Percentiles rank a stretch among this genome's conserved stretches.
phyloP scores from a whole-genome alignment of 805 yeast genomes.

The Metschnikowia aberdeeniae region DNA sequence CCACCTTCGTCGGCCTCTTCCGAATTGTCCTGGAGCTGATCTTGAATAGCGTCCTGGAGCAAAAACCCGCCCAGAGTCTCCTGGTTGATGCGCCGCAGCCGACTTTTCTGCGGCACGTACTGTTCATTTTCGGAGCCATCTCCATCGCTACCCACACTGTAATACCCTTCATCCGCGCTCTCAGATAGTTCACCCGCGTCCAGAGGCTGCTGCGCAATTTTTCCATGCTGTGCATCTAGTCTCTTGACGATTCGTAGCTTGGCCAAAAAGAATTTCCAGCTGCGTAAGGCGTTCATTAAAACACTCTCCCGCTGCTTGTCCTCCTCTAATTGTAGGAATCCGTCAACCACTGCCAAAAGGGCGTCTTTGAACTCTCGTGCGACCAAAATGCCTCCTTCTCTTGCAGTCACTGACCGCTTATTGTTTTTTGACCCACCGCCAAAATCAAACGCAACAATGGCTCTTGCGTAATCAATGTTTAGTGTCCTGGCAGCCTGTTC shows the following conservation, averaged over 20 bases:
- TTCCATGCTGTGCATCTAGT: slow-evolving; percentile 48
- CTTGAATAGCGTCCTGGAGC: neutral
- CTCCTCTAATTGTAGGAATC: slow-evolving; percentile 46
- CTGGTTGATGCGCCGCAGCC: neutral
- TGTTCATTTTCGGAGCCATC: slow-evolving; percentile 11
- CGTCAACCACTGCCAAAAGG: slow-evolving; percentile 46
- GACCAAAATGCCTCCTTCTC: slow-evolving; percentile 72
- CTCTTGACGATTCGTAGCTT: slow-evolving; percentile 47
- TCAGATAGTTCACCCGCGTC: neutral
- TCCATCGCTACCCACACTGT: slow-evolving; percentile 18
- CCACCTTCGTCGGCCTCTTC: neutral
- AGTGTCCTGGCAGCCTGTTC: slow-evolving; percentile 68
- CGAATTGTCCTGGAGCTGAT: neutral
- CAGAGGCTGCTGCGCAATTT: slow-evolving; percentile 19
- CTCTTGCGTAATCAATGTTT: slow-evolving; percentile 77
- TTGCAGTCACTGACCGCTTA: slow-evolving; percentile 51
- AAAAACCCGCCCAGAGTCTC: slow-evolving; percentile 7
- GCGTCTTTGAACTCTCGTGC: slow-evolving; percentile 61
- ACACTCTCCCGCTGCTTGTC: slow-evolving; percentile 40
- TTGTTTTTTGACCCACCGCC: slow-evolving; percentile 26
- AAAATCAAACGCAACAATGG: slow-evolving; percentile 85
- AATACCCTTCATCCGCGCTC: slow-evolving; percentile 14
- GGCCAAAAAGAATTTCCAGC: slow-evolving; percentile 52
- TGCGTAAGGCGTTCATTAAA: slow-evolving; percentile 47
- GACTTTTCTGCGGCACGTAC: slow-evolving; percentile 8